Conservation (phyloP, 768 basidiomycete genomes). For the Leccinellum albellum region DNA sequence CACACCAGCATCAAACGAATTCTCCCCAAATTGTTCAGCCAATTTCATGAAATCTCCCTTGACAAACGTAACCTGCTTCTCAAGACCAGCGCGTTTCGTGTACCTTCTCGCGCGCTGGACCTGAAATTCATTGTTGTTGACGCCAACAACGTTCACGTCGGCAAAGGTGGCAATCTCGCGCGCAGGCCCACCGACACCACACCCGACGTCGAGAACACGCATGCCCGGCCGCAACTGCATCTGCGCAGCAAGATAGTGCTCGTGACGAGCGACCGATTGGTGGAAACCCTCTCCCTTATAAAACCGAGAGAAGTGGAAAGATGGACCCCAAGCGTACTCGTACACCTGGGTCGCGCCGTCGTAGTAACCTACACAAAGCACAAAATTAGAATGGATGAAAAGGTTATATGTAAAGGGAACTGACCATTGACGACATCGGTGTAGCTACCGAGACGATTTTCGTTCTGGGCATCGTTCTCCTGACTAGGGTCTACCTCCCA, state of each 20-base stretch:
- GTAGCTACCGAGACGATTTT: conserved; percentile 76
- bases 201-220: conserved; percentile 97
- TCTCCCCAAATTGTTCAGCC: conserved; percentile 84
- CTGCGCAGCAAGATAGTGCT: conserved; percentile 91
- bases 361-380: conserved; percentile 70
- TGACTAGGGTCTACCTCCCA: conserved; percentile 82
- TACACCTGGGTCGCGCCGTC: conserved; percentile 95
- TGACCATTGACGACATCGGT: conserved; percentile 91
- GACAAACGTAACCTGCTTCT: conserved; percentile 74
- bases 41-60: conserved; percentile 98
- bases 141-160: conserved; percentile 76
- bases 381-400: neutral
- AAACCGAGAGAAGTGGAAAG: conserved; percentile 97
- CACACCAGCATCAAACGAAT: conserved; percentile 90
- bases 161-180: conserved; percentile 91
- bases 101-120: conserved; percentile 81
- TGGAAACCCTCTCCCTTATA: conserved; percentile 83
- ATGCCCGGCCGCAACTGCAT: conserved; percentile 85
- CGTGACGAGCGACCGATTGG: conserved; percentile 80
- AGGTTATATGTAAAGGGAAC: conserved; percentile 14
- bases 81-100: conserved; percentile 70
- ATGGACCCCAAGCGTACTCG: conserved; percentile 89
- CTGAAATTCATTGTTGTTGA: conserved; percentile 98
- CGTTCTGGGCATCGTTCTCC: conserved; percentile 62
- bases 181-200: conserved; percentile 96